Conservation (phyloP, 1,139 yeast genomes). For the Pneumocystis carinii region DNA sequence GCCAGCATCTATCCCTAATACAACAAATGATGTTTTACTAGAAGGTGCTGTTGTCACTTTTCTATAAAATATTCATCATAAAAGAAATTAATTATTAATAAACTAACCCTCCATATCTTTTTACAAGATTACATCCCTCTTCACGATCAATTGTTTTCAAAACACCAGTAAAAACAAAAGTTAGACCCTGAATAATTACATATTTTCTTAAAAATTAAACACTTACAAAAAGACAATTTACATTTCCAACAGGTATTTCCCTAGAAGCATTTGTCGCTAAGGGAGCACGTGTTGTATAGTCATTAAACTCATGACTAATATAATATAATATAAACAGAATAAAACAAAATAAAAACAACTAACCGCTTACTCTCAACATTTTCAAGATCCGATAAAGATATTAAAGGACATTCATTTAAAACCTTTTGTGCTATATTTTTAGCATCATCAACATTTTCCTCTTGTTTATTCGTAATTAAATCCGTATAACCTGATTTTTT, state of each 20-base stretch:
- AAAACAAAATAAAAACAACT: background rate
- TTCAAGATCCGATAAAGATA: background rate
- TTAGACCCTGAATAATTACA: constrained; percentile 38
- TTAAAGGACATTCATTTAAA: background rate
- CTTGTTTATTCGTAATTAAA: background rate
- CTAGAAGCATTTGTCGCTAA: constrained; percentile 4
- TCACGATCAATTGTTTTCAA: constrained; percentile 67
- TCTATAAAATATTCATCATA: background rate
- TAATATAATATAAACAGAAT: background rate
- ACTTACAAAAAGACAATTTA: constrained; percentile 14
- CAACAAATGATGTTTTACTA: constrained; percentile 74
- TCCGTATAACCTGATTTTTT: background rate
- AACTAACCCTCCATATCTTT: constrained; percentile 62
- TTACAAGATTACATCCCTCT: constrained; percentile 60
- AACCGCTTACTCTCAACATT: background rate
- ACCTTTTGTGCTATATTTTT: background rate
- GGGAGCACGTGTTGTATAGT: background rate
- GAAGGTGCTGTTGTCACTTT: constrained; percentile 78
- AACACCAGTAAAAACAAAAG: constrained; percentile 86
- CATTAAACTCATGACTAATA: background rate
- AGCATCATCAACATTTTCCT: background rate
- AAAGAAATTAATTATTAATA: background rate
- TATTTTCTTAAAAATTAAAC: background rate
- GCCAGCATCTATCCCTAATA: constrained; percentile 91
- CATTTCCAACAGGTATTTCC: constrained; percentile 17